Percentiles rank a stretch among this genome's conserved stretches.
Conservation (phyloP, 768 basidiomycete species). For the Boletus edulis region DNA sequence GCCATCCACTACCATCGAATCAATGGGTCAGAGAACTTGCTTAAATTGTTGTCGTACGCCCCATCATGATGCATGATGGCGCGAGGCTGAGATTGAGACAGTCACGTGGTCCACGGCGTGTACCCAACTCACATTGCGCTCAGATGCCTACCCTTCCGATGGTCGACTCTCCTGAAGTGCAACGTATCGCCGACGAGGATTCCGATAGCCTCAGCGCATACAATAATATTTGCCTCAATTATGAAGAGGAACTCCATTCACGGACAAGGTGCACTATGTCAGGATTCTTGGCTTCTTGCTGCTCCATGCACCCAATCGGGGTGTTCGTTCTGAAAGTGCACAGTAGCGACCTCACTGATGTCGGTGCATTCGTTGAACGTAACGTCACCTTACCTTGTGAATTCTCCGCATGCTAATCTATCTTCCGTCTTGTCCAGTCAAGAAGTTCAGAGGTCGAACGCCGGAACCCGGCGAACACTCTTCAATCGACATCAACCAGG, state of each 20-base stretch:
- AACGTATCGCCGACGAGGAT: too few relatives aligned
- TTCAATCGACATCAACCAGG: background rate
- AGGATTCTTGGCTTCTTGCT: slow-evolving; percentile 7
- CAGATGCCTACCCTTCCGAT: too few relatives aligned
- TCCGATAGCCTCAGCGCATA: too few relatives aligned
- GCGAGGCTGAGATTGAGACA: too few relatives aligned
- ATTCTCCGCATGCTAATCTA: background rate
- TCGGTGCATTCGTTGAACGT: slow-evolving; percentile 5
- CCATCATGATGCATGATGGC: too few relatives aligned
- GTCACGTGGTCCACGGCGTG: too few relatives aligned
- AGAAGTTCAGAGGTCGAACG: slow-evolving; percentile 15
- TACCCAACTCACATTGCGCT: too few relatives aligned
- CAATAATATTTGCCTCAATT: too few relatives aligned
- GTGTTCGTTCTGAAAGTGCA: background rate
- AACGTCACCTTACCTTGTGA: slow-evolving; percentile 4
- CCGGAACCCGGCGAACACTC: slow-evolving; percentile 15
- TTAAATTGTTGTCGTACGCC: background rate
- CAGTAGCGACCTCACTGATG: background rate
- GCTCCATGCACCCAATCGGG: slow-evolving; percentile 1
- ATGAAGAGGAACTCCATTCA: background rate
- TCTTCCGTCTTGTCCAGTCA: slow-evolving; percentile 7
- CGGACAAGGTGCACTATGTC: background rate
- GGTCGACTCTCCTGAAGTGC: too few relatives aligned
- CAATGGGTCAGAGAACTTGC: background rate
- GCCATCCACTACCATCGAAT: background rate